phyloP scores from a whole-genome alignment of 257 asterid genomes.

The Asclepias syriaca region DNA sequence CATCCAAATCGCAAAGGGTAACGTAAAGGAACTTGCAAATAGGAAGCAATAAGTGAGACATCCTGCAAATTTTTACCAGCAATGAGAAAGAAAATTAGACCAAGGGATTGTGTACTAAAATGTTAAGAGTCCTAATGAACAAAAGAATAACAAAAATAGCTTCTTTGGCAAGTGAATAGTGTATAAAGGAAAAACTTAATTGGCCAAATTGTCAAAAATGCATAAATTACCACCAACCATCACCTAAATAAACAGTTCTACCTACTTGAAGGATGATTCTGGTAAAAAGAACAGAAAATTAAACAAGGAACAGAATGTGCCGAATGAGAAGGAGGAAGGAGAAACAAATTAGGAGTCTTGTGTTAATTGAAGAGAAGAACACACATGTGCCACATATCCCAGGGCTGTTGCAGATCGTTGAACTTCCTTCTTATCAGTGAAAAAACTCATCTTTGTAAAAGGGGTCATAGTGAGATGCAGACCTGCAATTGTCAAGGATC shows the following conservation, averaged over 20 bases:
- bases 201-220: neutral
- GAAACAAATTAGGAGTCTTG: conserved; percentile 2
- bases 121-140: neutral
- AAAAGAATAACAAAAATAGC: neutral
- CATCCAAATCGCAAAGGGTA: conserved; percentile 88
- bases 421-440: conserved; percentile 95
- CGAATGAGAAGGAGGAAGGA: neutral
- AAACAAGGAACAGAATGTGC: neutral
- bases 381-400: conserved; percentile 91
- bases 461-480: conserved; percentile 79
- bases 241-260: neutral
- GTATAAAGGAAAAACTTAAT: neutral
- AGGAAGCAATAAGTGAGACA: conserved; percentile 68
- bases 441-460: conserved; percentile 89
- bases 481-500: conserved; percentile 80
- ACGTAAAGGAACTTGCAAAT: conserved; percentile 87
- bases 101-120: conserved; percentile 2
- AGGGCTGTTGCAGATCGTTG: conserved; percentile 94
- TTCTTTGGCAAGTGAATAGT: neutral
- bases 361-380: conserved; percentile 31
- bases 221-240: neutral
- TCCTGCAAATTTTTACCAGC: conserved; percentile 47
- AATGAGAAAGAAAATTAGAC: conserved; percentile 24
- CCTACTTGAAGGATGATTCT: neutral
- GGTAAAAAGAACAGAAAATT: neutral